Evolutionary conservation across 768 basidiomycete genomes (phyloP), one percentile per base, ranked within the genome.

Genomic region (Boletus tomentosulus): DNA sequence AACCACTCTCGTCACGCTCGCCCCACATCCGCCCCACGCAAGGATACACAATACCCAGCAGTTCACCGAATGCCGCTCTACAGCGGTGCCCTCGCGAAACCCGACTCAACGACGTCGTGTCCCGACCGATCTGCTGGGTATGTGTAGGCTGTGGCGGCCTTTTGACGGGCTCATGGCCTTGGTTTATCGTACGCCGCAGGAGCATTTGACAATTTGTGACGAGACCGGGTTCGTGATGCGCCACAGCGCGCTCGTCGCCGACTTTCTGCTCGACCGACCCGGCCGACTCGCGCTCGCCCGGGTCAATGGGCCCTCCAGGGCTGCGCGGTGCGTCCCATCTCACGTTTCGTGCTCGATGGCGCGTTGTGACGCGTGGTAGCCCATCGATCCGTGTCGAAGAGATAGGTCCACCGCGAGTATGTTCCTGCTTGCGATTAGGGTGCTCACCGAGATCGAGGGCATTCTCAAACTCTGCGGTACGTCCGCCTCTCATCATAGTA

Each of bases 391-490:
- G 22, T 53, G 54, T 47, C 60, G 67, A 0, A 52, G 59, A 3
- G 56, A 27, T 15, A 48, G 34, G 44, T 64, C 66, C 46, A 69
- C 25, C 63, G 66, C 12, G 62, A 54, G n/a, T 62, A 59, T 69
- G 28, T 69, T 67, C 0, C 63, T 67, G 19, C 46, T 68, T 1
- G 67, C 67, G 33, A 6, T 68, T 3, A n/a, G 49, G 19, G 63
- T 66, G 25, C 67, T 68, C 30, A 58, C 65, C 7, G 67, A 63
- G 41, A 35, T 43, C 1, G 57, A 62, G 37, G 67, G 67, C 3
- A 59, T 63, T 0, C 58, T 68, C 24, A 69, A 69, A 24, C 53
- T 68, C 1, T 68, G 61, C 24, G 67, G 67, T 68, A 25, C 28
- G 61, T 25, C n/a, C n/a, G n/a, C n/a, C n/a, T n/a, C n/a, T n/a